Conservation (phyloP, 1,284 basidiomycete species). For the Apiotrichum siamense region DNA sequence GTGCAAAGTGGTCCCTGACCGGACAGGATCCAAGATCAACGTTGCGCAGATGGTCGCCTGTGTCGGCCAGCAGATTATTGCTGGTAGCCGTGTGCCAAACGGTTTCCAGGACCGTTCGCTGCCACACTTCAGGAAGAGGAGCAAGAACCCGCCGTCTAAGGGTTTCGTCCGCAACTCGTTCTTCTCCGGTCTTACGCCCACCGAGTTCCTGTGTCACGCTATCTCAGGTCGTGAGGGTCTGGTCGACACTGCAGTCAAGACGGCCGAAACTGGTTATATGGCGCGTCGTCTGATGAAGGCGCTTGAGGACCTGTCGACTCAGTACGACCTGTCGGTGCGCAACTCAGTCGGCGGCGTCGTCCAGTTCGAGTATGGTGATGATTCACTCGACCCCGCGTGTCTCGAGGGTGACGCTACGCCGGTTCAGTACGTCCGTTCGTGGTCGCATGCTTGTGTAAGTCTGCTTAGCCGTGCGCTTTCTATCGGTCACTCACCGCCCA, state of each 20-base stretch:
- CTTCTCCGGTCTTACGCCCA: constrained; percentile 87
- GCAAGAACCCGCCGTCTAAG: constrained; percentile 92
- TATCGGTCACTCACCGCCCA: constrained; percentile 37
- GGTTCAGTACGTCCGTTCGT: constrained; percentile 79
- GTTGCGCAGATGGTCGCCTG: constrained; percentile 99
- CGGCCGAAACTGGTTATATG: constrained; percentile 99
- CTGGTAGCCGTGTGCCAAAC: constrained; percentile 95
- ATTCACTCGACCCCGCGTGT: constrained; percentile 94
- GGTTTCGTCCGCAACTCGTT: constrained; percentile 98
- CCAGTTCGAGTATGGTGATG: constrained; percentile 95
- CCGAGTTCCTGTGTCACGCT: constrained; percentile 98
- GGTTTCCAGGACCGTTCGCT: constrained; percentile 98
- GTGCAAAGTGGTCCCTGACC: constrained; percentile 8
- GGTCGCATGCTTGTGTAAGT: constrained; percentile 74
- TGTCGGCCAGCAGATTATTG: constrained; percentile 98
- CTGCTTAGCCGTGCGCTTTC: constrained; percentile 34
- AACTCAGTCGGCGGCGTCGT: constrained; percentile 96
- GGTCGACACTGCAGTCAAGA: constrained; percentile 99
- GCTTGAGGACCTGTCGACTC: constrained; percentile 90
- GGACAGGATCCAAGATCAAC: constrained; percentile 90
- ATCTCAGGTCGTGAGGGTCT: constrained; percentile 98
- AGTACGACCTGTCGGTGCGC: constrained; percentile 95
- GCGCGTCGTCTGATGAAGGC: constrained; percentile 98
- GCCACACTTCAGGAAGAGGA: constrained; percentile 97
- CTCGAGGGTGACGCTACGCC: constrained; percentile 91